Evolutionary conservation across 805 yeast genomes (phyloP).

Genomic region (Henningerozyma blattae): DNA sequence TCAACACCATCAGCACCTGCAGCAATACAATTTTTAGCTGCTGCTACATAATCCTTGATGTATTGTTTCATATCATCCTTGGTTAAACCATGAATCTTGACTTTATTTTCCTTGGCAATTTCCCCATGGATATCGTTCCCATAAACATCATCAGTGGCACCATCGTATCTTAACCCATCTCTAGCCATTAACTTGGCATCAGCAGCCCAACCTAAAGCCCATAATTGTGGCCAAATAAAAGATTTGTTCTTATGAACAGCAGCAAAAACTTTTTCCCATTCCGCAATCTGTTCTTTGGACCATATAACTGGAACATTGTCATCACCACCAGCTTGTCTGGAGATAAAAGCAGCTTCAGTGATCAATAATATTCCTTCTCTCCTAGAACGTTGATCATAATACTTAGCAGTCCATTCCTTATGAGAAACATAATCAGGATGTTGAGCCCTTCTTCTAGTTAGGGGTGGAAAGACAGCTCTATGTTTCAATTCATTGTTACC

Average conservation of each 20-base stretch:
- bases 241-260: slow-evolving; percentile 41
- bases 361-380: slow-evolving; percentile 47
- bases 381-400: slow-evolving; percentile 40
- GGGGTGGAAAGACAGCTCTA: slow-evolving; percentile 30
- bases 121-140: too few relatives aligned
- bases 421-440: slow-evolving; percentile 28
- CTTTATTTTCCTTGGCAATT: slow-evolving; percentile 16
- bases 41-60: slow-evolving; percentile 29
- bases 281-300: slow-evolving; percentile 32
- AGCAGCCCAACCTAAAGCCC: slow-evolving; percentile 37
- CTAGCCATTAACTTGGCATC: slow-evolving; percentile 26
- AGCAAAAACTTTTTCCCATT: slow-evolving; percentile 39
- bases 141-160: slow-evolving; percentile 30
- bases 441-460: slow-evolving; percentile 31
- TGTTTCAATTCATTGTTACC: slow-evolving; percentile 24
- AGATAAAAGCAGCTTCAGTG: slow-evolving; percentile 44
- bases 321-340: slow-evolving; percentile 31
- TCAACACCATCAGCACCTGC: slow-evolving; percentile 47
- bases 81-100: slow-evolving; percentile 19
- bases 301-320: slow-evolving; percentile 38
- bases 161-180: slow-evolving; percentile 27
- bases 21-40: slow-evolving; percentile 29
- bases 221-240: slow-evolving; percentile 36
- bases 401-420: slow-evolving; percentile 29
- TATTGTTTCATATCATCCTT: slow-evolving; percentile 28